A percentile compares a stretch with the other conserved stretches of the same genome.
Evolutionary conservation across 1,284 basidiomycete species (phyloP).

Genomic region (Leccinum ponderosum): DNA sequence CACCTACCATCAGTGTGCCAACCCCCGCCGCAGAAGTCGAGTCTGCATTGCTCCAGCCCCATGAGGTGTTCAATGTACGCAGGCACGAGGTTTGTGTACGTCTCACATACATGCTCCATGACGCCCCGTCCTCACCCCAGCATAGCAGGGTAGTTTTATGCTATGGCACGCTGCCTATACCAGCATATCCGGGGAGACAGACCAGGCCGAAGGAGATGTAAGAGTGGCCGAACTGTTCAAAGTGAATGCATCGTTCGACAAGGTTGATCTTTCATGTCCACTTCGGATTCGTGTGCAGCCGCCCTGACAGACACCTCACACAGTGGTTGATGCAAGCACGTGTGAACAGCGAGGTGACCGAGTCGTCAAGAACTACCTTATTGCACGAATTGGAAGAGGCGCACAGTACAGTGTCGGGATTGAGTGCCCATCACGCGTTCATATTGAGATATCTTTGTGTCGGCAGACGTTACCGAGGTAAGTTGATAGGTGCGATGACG

Average conservation of each 20-base stretch:
- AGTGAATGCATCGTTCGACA: slow-evolving; percentile 67
- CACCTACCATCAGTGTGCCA: no score
- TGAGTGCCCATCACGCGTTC: slow-evolving; percentile 66
- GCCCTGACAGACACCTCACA: slow-evolving; percentile 11
- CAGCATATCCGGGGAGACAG: slow-evolving; percentile 9
- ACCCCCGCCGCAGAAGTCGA: no score
- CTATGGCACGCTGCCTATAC: no score
- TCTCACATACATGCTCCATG: no score
- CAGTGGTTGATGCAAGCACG: slow-evolving; percentile 81
- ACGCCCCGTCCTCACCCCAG: no score
- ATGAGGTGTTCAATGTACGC: no score
- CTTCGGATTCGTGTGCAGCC: neutral
- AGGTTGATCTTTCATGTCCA: slow-evolving; percentile 43
- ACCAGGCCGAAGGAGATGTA: slow-evolving; percentile 27
- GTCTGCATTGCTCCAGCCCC: no score
- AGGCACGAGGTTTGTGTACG: no score
- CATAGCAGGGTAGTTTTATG: no score
- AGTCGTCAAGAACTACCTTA: slow-evolving; percentile 74
- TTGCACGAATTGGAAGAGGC: slow-evolving; percentile 79
- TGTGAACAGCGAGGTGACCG: slow-evolving; percentile 80
- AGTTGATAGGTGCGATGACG: slow-evolving; percentile 35
- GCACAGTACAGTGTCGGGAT: slow-evolving; percentile 61
- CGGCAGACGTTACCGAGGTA: slow-evolving; percentile 49
- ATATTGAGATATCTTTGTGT: slow-evolving; percentile 69
- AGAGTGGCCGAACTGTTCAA: slow-evolving; percentile 48